These are phyloP conservation scores for Lepidium campestre DNA, from an alignment of 441 rosid species.

Conservation along the genomic window DNA sequence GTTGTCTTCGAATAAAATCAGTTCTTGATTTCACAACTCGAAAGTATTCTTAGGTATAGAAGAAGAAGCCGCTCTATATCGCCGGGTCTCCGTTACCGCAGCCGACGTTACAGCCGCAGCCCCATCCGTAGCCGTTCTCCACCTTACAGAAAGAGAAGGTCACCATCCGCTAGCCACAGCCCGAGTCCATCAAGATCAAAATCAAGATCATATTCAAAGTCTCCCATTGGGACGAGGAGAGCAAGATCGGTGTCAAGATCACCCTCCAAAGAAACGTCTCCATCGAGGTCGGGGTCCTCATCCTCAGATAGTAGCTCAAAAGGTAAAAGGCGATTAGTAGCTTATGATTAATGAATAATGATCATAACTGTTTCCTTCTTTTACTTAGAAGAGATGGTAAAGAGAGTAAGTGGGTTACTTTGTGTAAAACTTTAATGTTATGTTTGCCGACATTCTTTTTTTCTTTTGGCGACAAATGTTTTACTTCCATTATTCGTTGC, in stretches of 20 bases:
- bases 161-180: conserved; percentile 50
- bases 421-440: background rate
- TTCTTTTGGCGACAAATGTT: background rate
- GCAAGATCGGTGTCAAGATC: conserved; percentile 43
- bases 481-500: background rate
- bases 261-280: conserved; percentile 23
- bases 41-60: conserved; percentile 48
- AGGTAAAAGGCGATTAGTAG: conserved; percentile 61
- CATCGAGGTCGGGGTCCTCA: conserved; percentile 32
- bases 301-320: conserved; percentile 61
- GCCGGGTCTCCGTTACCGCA: conserved; percentile 51
- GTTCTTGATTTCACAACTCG: background rate
- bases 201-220: conserved; percentile 47
- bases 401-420: background rate
- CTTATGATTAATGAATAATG: conserved; percentile 39
- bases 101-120: conserved; percentile 55
- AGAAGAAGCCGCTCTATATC: conserved; percentile 73
- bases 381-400: background rate
- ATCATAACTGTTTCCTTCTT: background rate
- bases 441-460: conserved; percentile 21
- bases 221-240: conserved; percentile 51
- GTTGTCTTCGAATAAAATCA: background rate
- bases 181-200: conserved; percentile 51
- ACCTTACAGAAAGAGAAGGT: conserved; percentile 37
- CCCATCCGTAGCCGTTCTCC: conserved; percentile 58